A percentile compares a stretch with the other conserved stretches of the same genome.
phyloP scores from a whole-genome alignment of 2,329 filamentous ascomycete species.

The Paecilomyces sp. region DNA sequence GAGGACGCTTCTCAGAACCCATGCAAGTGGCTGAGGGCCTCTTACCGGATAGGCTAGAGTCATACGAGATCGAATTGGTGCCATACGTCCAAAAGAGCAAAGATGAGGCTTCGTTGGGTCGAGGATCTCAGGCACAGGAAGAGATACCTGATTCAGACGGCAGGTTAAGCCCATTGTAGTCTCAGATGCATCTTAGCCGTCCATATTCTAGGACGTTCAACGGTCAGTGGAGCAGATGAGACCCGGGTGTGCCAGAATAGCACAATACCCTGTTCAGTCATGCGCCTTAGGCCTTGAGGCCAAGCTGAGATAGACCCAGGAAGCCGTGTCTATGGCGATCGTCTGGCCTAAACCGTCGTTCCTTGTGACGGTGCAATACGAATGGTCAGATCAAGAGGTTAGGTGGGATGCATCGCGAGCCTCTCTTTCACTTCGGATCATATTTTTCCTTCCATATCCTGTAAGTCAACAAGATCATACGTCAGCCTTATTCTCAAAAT shows the following conservation, averaged over 20 bases:
- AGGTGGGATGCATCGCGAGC: not conserved
- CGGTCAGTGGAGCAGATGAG: not conserved
- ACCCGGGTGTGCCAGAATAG: not conserved
- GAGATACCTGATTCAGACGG: not conserved
- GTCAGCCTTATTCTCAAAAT: conserved; percentile 12
- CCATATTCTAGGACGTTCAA: not conserved
- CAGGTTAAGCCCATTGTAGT: not conserved
- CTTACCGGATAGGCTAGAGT: not conserved
- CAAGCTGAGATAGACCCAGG: not conserved
- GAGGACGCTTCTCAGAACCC: not conserved
- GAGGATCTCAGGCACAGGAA: not conserved
- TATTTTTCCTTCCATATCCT: conserved; percentile 99
- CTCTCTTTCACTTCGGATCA: conserved; percentile 40
- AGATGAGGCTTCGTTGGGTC: not conserved
- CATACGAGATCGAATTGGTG: not conserved
- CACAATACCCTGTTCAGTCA: not conserved
- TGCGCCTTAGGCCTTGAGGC: not conserved
- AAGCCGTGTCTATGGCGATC: not conserved
- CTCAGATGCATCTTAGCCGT: not conserved
- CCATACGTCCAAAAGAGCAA: not conserved
- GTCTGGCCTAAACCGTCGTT: not conserved
- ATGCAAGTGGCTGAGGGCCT: not conserved
- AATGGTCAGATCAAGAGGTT: not conserved
- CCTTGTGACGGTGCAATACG: not conserved
- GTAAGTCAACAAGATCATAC: conserved; percentile 8